Conservation (phyloP, 805 yeast species). For the Starmera dryadoides region DNA sequence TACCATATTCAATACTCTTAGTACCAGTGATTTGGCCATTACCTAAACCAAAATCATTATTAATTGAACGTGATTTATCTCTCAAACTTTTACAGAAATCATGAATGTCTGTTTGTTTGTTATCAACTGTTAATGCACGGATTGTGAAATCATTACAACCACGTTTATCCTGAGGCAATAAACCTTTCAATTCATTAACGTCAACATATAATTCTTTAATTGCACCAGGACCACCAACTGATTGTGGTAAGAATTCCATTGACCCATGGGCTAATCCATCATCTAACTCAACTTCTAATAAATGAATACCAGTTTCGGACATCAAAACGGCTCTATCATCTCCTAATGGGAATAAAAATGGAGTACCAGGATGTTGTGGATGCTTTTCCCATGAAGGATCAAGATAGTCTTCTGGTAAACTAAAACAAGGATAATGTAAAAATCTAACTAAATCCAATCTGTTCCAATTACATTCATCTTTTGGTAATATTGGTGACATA, state of each 20-base stretch:
- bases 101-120: constrained; percentile 46
- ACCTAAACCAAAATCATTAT: constrained; percentile 33
- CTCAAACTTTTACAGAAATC: constrained; percentile 31
- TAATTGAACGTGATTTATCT: constrained; percentile 9
- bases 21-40: constrained; percentile 31
- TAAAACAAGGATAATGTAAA: constrained; percentile 73
- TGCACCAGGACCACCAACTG: constrained; percentile 55
- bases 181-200: constrained; percentile 34
- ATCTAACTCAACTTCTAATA: constrained; percentile 57
- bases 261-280: constrained; percentile 39
- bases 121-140: constrained; percentile 52
- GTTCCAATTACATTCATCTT: constrained; percentile 83
- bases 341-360: constrained; percentile 40
- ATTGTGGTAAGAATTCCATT: constrained; percentile 51
- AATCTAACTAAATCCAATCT: constrained; percentile 73
- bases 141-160: constrained; percentile 31
- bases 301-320: constrained; percentile 62
- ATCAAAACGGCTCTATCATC: constrained; percentile 36
- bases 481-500: constrained; percentile 41
- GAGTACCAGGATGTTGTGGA: constrained; percentile 28
- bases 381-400: constrained; percentile 32
- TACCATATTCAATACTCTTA: constrained; percentile 30
- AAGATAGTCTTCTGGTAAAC: constrained; percentile 54
- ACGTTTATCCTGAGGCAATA: constrained; percentile 25
- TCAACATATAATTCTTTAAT: constrained; percentile 43